Base-by-base conservation (phyloP, 441 rosid species). In the Corymbia calophylla region DNA sequence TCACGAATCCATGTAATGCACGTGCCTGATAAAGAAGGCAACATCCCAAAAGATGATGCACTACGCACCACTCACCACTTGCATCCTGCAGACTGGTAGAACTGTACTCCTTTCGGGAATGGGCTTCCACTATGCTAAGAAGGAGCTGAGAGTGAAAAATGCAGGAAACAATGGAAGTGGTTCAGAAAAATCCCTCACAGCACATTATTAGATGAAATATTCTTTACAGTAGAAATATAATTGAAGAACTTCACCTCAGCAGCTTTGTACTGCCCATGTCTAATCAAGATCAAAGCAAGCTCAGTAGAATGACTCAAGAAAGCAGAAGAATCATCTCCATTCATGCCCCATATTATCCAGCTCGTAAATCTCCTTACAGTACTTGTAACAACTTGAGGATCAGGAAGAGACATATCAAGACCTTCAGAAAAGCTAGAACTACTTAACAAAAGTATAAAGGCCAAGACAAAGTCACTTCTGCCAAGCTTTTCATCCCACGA, bases 41-140 rank as follows among this genome's bases (percentile, higher is more conserved):
- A 91, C 97, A 97, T 89, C 99, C 99, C 88, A 96, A 92, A 91
- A 97, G 98, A 94, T 98, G 99, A 91, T 98, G 99, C 92, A 96
- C 96, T 62, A 96, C 90, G 88, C 96, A 96, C 99, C 99, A 98
- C 91, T 96, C 95, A 91, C 98, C 97, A 70, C 92, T 94, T 88
- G 88, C 87, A 90, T 95, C 97, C 95, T 97, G 99, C 88, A 96
- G 92, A 90, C 96, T 95, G 93, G 94, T 94, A 93, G 93, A 97
- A 89, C 90, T 93, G 91, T 94, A 96, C 91, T 98, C 98, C 93
- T 94, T 94, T 90, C 91, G 94, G 86, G 93, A 93, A 93, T 94
- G 96, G 91, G 97, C 93, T 94, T 97, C 99, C 93, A 95, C 96
- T 90, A 93, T 89, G 90, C 92, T 91, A 82, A 98, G 97, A 89